Base-by-base conservation (phyloP, 176 grass and related monocot species). In the Guadua angustifolia region DNA sequence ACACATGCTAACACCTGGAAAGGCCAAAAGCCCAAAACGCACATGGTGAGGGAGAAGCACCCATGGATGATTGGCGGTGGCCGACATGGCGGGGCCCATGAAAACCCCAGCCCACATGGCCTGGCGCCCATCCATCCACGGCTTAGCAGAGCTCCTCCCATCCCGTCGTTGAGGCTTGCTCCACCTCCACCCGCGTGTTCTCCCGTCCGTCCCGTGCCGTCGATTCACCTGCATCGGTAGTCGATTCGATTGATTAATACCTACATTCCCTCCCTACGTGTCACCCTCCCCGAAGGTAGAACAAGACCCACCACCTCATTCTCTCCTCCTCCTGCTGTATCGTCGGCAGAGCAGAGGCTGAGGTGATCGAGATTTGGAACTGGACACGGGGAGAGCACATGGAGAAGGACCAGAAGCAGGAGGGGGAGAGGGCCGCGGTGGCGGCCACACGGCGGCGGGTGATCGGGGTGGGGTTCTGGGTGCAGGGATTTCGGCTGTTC, bases 401-500 rank as follows among this genome's bases (percentile, higher is more conserved):
- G 80, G 87, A 74, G 68, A 85, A 74, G 77, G 66, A 71, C 64
- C 67, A 39, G 63, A 50, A 86, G 87, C 22, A 9, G 69, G 86
- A 40, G 25, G 69, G 21, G 67, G 80, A 65, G 64, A 63, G 18
- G 35, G 78, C 75, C 9, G 61, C 17, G 2, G 88, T 74, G 82
- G 94, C 86, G 82, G 94, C 88, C 74, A 51, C 67, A 82, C 84
- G 85, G 85, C 75, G 84, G 84, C 40, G 79, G 85, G 83, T 95
- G 95, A 90, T 95, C 67, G 89, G 91, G 8, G 42, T 90, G 53
- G 95, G 95, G 7, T 98, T 98, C 83, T 95, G 89, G 95, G 87
- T 98, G 69, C 95, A 98, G 83, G 95, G 95, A 16, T 95, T 95
- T 83, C 81, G 95, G 25, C 90, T 94, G 24, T 98, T 98, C 76